Evolutionary conservation across 768 basidiomycete genomes (phyloP).

Genomic region (Lyophyllum decastes): DNA sequence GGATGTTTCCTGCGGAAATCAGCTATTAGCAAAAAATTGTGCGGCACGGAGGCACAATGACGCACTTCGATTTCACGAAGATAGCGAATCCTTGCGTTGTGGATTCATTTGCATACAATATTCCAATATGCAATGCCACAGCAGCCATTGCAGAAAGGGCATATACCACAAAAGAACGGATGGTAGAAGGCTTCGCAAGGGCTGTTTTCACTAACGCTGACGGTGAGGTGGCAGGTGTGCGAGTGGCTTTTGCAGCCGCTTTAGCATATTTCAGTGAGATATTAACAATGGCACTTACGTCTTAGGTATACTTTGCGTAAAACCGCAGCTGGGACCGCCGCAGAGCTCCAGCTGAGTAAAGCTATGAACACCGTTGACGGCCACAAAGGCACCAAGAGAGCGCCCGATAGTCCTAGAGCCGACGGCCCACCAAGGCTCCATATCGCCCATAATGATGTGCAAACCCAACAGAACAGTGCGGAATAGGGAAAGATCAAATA

Average conservation of each 20-base stretch:
- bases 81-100: conserved; percentile 39
- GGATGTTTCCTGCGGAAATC: conserved; percentile 61
- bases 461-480: conserved; percentile 45
- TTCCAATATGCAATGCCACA: conserved; percentile 41
- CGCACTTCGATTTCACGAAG: conserved; percentile 71
- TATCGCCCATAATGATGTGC: conserved; percentile 38
- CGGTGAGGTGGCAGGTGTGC: conserved; percentile 53
- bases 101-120: conserved; percentile 28
- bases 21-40: background rate
- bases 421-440: conserved; percentile 44
- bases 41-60: conserved; percentile 1
- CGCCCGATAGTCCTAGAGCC: conserved; percentile 27
- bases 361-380: conserved; percentile 46
- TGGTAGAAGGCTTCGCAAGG: conserved; percentile 46
- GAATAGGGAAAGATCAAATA: conserved; percentile 55
- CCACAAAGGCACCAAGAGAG: conserved; percentile 38
- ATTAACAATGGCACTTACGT: conserved; percentile 40
- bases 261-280: background rate
- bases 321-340: conserved; percentile 58
- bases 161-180: conserved; percentile 48
- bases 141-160: conserved; percentile 45
- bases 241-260: conserved; percentile 47
- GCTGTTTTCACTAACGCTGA: conserved; percentile 46
- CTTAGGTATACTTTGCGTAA: conserved; percentile 60
- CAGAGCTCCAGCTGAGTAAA: conserved; percentile 46